Base-by-base conservation (phyloP, 2,329 filamentous ascomycete genomes). In the Cercospora zeina region DNA sequence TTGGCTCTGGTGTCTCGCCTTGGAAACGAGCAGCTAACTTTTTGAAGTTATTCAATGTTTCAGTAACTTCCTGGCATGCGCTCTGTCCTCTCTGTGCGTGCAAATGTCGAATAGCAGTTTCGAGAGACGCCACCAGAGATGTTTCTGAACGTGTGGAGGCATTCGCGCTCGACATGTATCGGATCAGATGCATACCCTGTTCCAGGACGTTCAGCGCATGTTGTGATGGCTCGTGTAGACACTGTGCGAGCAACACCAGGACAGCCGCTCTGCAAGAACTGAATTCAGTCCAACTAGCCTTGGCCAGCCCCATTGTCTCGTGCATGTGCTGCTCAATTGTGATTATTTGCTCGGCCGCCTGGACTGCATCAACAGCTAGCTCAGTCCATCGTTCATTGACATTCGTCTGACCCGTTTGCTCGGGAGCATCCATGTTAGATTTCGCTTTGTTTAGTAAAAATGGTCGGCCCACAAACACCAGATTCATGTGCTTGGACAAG, bases 251-350 rank as follows among this genome's bases (percentile, higher is more conserved):
- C 9, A 76, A 59, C 0, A 74, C 75, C 1, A 77, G 62, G 7
- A 76, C 60, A 2, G 75, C 69, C 3, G 73, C 74, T 11, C 75
- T 69, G 54, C 75, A 77, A 2, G 73, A 72, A 57, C 72, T 76
- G 62, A 73, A 77, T 37, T 77, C 75, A 21, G 72, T 70, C 45
- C 76, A 77, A 1, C 72, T 75, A 1, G 73, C 69, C 55, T 73
- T 66, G 1, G 74, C 72, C 0, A 76, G 66, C 1, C 74, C 73
- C 1, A 68, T 54, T 0, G 67, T 65, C 19, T 68, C 64, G 11
- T 66, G 70, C 6, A 76, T 54, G 11, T 37, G 37, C 8, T 70
- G 65, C 33, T 70, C 73, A 16, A 73, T 62, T 2, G 63, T 62
- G 31, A 76, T 59, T 3, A 70, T 70, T 13, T 71, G 68, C 14